A percentile compares a stretch with the other conserved stretches of the same genome.
These are phyloP conservation scores for Saraca asoca DNA, from an alignment of 331 rosid genomes.

Conservation along the genomic window DNA sequence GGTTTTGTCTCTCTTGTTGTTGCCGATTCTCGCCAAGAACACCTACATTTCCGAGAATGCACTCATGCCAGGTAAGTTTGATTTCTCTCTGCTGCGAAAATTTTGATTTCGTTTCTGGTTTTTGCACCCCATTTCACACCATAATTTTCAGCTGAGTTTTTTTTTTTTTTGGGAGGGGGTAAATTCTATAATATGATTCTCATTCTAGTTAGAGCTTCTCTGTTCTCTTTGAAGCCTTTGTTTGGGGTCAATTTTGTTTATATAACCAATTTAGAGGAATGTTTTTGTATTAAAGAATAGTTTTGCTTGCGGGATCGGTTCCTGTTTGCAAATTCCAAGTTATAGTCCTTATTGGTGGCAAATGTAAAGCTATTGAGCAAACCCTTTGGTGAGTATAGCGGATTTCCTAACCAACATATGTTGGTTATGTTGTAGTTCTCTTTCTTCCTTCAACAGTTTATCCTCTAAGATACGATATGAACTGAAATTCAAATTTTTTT, in stretches of 20 bases:
- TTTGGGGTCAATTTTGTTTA: background rate
- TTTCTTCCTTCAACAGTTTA: background rate
- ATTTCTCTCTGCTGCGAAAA: background rate
- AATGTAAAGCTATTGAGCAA: background rate
- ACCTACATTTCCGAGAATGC: constrained; percentile 94
- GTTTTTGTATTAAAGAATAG: background rate
- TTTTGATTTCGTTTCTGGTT: background rate
- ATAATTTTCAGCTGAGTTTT: too few relatives aligned
- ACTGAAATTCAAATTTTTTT: background rate
- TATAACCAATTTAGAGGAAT: background rate
- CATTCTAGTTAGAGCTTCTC: too few relatives aligned
- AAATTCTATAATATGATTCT: too few relatives aligned
- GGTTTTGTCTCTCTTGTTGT: constrained; percentile 71
- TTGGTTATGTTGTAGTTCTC: background rate
- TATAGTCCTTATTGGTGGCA: background rate
- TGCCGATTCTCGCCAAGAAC: constrained; percentile 85
- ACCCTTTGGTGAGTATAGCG: background rate
- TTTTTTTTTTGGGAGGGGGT: too few relatives aligned
- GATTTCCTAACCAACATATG: background rate
- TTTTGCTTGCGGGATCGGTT: constrained; percentile 5
- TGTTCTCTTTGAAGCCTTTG: too few relatives aligned
- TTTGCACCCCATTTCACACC: background rate
- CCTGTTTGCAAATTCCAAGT: background rate
- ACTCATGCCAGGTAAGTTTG: constrained; percentile 81
- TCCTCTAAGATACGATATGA: background rate